Base-by-base conservation (phyloP, 148 eudicot species). In the Silene uniflora region DNA sequence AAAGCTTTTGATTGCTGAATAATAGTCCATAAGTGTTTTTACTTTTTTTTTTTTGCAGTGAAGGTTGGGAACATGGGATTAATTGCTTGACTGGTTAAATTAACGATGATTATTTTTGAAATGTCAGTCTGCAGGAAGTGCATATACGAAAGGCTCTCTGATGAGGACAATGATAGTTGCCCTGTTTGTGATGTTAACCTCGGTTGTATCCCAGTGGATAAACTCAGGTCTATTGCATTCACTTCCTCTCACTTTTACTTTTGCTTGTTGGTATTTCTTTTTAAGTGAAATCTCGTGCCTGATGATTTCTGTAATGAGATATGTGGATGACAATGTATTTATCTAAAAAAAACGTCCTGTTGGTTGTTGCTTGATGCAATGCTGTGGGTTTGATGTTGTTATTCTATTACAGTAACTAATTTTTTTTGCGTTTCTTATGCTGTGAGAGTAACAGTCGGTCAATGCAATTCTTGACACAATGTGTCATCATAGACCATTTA, bases 91-190 rank as follows among this genome's bases (percentile, higher is more conserved):
- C 22, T 73, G 21, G 13, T 52, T 23, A 29, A 25, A 29, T 68
- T 23, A 59, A 6, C 52, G 46, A 62, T 69, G 55, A 68, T 77
- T 72, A 54, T 7, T 21, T 75, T 60, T 73, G 73, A 54, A 75
- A 60, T 27, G 78, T 44, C 85, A 93, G 98, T 91, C 84, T 93
- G 98, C 86, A 91, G 91, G 83, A 90, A 88, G 73, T 93, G 98
- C 77, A 93, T 93, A 66, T 86, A 87, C 63, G 85, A 87, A 44
- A 93, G 85, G 81, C 81, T 93, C 27, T 87, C 95, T 13, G 97
- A 89, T 68, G 98, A 91, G 59, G 97, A 90, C 39, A 79, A 77
- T 67, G 97, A 93, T 63, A 78, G 84, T 74, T 93, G 98, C 74
- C 98, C 98, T 24, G 85, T 91, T 42, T 93, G 98, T 79, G 84